phyloP scores from a whole-genome alignment of 2,329 filamentous ascomycete genomes.

The Lasiodiplodia sp. region DNA sequence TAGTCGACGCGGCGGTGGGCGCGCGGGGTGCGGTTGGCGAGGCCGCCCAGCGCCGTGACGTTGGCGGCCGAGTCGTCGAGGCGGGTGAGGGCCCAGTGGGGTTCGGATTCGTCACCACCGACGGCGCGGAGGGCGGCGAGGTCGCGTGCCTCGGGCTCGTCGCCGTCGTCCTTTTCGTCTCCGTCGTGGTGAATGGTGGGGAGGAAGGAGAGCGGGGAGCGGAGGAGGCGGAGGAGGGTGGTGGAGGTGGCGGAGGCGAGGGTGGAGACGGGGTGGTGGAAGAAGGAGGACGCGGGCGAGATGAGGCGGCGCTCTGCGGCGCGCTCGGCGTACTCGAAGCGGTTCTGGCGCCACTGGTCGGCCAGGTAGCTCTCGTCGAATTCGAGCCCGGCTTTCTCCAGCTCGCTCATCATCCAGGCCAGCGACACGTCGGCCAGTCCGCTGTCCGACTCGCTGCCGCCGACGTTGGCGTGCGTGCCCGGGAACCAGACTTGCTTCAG shows the following conservation, averaged over 20 bases:
- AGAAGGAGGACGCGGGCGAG: background rate
- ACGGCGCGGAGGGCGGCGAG: background rate
- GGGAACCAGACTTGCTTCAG: slow-evolving; percentile 58
- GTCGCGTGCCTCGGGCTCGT: background rate
- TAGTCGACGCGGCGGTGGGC: slow-evolving; percentile 28
- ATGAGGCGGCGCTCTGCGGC: background rate
- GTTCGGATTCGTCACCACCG: background rate
- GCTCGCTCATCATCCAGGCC: slow-evolving; percentile 65
- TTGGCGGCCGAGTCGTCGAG: slow-evolving; percentile 30
- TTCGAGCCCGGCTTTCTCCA: slow-evolving; percentile 54
- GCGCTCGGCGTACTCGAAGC: slow-evolving; percentile 6
- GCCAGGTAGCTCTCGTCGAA: slow-evolving; percentile 54
- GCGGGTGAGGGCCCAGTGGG: slow-evolving; percentile 32
- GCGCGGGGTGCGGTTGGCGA: slow-evolving; percentile 30
- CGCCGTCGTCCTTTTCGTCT: background rate
- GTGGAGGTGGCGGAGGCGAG: background rate
- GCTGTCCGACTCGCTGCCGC: slow-evolving; percentile 56
- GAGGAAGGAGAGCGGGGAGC: background rate
- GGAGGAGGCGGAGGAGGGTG: background rate
- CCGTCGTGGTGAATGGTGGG: background rate
- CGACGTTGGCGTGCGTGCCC: slow-evolving; percentile 57
- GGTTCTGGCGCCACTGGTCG: background rate
- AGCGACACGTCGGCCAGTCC: slow-evolving; percentile 60
- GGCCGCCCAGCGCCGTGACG: slow-evolving; percentile 30
- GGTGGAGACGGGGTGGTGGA: background rate